These are phyloP conservation scores for Fusarium cicatricum DNA, from an alignment of 2,329 filamentous ascomycete genomes.

Conservation along the genomic window DNA sequence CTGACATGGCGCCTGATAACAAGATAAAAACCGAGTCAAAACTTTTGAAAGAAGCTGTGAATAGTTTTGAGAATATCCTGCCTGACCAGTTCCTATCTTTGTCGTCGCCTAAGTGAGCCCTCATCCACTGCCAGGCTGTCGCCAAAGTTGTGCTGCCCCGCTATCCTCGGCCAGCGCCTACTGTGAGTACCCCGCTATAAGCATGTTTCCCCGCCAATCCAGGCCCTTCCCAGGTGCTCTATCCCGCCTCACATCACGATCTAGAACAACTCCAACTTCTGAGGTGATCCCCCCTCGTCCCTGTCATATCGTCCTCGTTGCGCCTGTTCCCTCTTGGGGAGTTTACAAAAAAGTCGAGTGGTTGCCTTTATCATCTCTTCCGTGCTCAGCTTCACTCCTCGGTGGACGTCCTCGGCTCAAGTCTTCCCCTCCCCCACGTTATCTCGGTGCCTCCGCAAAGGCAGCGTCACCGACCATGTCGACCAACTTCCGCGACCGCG, in stretches of 20 bases:
- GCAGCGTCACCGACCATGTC: constrained; percentile 70
- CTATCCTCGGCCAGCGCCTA: constrained; percentile 24
- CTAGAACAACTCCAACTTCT: constrained; percentile 11
- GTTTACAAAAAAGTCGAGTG: constrained; percentile 2
- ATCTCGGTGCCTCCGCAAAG: constrained; percentile 11
- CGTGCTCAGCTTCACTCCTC: background rate
- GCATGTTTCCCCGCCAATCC: constrained; percentile 54
- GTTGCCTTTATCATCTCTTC: background rate
- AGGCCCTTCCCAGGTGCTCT: constrained; percentile 30
- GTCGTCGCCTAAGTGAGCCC: constrained; percentile 25
- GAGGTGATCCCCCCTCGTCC: constrained; percentile 1
- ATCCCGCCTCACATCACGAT: constrained; percentile 30
- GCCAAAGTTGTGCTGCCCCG: constrained; percentile 40
- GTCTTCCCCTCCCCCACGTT: constrained; percentile 27
- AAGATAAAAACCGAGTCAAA: background rate
- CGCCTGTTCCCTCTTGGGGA: constrained; percentile 10
- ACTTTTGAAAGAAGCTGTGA: background rate
- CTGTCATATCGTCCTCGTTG: constrained; percentile 1
- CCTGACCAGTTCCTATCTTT: background rate
- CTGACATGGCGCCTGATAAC: constrained; percentile 62
- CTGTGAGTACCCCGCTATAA: constrained; percentile 44
- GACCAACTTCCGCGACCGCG: constrained; percentile 95
- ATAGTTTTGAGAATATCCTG: background rate
- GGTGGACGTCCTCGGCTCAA: background rate
- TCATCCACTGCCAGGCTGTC: constrained; percentile 7